Evolutionary conservation across 2,329 filamentous ascomycete genomes (phyloP).

Genomic region (Ophiognomonia clavigignenti-juglandacearum): DNA sequence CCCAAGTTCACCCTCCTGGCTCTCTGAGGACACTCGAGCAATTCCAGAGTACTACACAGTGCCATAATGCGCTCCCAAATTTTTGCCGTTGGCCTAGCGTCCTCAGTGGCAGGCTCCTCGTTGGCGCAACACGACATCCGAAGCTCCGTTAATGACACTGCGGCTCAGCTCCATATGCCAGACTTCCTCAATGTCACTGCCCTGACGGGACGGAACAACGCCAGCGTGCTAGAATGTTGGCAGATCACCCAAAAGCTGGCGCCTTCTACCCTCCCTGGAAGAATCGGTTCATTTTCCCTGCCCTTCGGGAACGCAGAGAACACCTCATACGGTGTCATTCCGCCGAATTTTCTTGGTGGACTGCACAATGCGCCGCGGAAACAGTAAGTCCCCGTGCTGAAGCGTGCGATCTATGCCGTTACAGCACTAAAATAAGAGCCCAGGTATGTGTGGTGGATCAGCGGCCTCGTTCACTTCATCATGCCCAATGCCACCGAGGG

Average conservation of each 20-base stretch:
- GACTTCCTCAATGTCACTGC: conserved; percentile 33
- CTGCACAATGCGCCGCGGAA: conserved; percentile 35
- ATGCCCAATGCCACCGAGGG: neutral
- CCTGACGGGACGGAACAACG: conserved; percentile 27
- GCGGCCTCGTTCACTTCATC: neutral
- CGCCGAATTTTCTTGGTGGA: conserved; percentile 32
- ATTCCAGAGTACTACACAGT: too few species aligned
- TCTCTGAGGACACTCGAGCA: too few species aligned
- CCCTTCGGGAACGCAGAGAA: conserved; percentile 28
- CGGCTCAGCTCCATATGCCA: neutral
- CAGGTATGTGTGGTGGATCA: neutral
- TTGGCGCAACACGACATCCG: too few species aligned
- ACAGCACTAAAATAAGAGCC: neutral
- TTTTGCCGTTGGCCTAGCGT: too few species aligned
- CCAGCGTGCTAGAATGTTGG: conserved; percentile 38
- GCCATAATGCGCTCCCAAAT: too few species aligned
- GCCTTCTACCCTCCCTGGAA: conserved; percentile 26
- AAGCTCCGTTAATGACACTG: too few species aligned
- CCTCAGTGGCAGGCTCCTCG: too few species aligned
- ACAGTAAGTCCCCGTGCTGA: conserved; percentile 28
- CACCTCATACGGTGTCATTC: conserved; percentile 30
- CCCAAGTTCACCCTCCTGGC: too few species aligned
- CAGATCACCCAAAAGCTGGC: conserved; percentile 30
- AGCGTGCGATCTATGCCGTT: neutral
- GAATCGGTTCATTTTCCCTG: conserved; percentile 23